Conservation (phyloP, 2,329 filamentous ascomycete genomes). For the Orbilia oligospora region DNA sequence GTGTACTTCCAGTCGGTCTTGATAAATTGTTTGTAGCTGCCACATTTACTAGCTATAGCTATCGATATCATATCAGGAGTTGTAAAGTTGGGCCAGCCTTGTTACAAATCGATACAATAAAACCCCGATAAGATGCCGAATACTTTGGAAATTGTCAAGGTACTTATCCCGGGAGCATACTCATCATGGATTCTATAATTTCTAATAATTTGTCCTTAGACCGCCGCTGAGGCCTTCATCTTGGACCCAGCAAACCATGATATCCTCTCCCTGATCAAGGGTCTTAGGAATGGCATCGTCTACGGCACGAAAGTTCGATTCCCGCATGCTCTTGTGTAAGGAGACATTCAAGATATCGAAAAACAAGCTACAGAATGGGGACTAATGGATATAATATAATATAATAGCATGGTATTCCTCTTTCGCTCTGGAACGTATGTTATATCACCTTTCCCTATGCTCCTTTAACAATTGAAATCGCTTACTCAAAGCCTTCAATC, state of each 20-base stretch:
- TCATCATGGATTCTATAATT: background rate
- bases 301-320: constrained; percentile 98
- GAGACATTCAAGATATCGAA: constrained; percentile 20
- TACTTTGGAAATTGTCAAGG: constrained; percentile 43
- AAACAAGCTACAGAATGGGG: background rate
- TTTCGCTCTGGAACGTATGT: constrained; percentile 90
- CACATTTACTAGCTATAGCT: background rate
- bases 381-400: constrained; percentile 21
- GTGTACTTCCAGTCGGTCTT: background rate
- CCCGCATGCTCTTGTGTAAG: constrained; percentile 91
- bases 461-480: background rate
- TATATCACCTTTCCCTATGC: constrained; percentile 38
- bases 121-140: constrained; percentile 29
- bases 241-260: constrained; percentile 89
- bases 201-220: constrained; percentile 68
- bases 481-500: background rate
- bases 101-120: constrained; percentile 3
- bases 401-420: constrained; percentile 87
- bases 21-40: background rate
- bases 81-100: background rate
- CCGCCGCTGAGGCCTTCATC: constrained; percentile 80
- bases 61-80: background rate
- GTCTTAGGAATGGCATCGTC: constrained; percentile 93
- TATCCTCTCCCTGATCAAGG: constrained; percentile 87
- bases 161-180: background rate